phyloP scores from a whole-genome alignment of 345 rosid species.

The Linum lewisii region DNA sequence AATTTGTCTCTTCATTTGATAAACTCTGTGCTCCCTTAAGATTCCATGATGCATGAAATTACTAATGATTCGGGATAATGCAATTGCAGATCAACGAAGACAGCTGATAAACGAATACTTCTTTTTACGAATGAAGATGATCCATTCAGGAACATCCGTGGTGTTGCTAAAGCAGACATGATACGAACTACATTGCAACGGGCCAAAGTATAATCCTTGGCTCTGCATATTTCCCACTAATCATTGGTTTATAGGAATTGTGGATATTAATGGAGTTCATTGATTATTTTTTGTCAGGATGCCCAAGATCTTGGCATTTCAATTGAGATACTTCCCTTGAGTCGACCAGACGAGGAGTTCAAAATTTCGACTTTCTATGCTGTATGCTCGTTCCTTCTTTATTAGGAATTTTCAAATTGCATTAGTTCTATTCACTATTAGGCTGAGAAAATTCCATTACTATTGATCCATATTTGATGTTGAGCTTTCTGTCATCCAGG shows the following conservation, averaged over 20 bases:
- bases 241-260: conserved; percentile 1
- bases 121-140: conserved; percentile 88
- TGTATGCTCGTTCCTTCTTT: conserved; percentile 30
- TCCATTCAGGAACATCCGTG: conserved; percentile 75
- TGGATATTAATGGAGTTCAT: not conserved
- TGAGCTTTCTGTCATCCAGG: conserved; percentile 33
- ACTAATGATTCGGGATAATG: conserved; percentile 15
- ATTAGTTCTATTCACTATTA: not conserved
- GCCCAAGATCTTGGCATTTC: conserved; percentile 92
- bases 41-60: not conserved
- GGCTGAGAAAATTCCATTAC: not conserved
- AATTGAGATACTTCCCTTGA: conserved; percentile 85
- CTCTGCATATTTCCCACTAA: conserved; percentile 8
- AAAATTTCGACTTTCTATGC: conserved; percentile 53
- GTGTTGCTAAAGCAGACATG: conserved; percentile 75
- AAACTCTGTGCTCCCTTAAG: not conserved
- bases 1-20: not conserved
- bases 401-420: conserved; percentile 12
- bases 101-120: conserved; percentile 73
- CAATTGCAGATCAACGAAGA: conserved; percentile 64
- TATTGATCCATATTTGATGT: conserved; percentile 4
- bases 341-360: conserved; percentile 52
- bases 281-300: conserved; percentile 42
- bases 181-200: conserved; percentile 85
- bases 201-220: conserved; percentile 52